Evolutionary conservation across 2,329 filamentous ascomycete genomes (phyloP).

Genomic region (Trichoderma arundinaceum): DNA sequence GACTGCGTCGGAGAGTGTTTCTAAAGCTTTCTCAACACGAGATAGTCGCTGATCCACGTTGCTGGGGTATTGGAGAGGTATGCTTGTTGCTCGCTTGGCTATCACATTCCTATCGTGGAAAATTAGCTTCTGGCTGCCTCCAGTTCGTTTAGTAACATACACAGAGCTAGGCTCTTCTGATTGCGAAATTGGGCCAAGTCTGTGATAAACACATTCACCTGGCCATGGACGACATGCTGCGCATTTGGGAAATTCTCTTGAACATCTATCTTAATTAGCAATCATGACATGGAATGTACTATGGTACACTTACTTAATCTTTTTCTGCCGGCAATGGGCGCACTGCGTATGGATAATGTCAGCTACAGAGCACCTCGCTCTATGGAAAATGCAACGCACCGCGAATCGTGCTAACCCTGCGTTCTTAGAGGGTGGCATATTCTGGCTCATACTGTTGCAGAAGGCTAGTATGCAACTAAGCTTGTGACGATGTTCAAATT

Average conservation of each 20-base stretch:
- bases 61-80: background rate
- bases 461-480: background rate
- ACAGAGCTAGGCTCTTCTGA: background rate
- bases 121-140: background rate
- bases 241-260: conserved; percentile 10
- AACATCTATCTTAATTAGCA: background rate
- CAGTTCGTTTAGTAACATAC: background rate
- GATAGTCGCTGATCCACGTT: background rate
- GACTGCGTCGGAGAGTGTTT: background rate
- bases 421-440: conserved; percentile 1
- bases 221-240: conserved; percentile 22
- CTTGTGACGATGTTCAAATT: conserved; percentile 2
- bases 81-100: background rate
- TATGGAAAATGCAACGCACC: background rate
- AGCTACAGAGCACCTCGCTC: background rate
- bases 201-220: conserved; percentile 15
- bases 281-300: no score
- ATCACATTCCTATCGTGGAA: background rate
- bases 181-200: background rate
- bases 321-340: conserved; percentile 17
- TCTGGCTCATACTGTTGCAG: background rate
- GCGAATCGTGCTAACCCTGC: conserved; percentile 13
- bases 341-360: background rate
- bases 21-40: conserved; percentile 9
- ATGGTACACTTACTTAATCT: conserved; percentile 5